Evolutionary conservation across 495 filamentous ascomycete genomes (phyloP), one percentile per base, ranked within the genome.

Genomic region (Penicillium soppii): DNA sequence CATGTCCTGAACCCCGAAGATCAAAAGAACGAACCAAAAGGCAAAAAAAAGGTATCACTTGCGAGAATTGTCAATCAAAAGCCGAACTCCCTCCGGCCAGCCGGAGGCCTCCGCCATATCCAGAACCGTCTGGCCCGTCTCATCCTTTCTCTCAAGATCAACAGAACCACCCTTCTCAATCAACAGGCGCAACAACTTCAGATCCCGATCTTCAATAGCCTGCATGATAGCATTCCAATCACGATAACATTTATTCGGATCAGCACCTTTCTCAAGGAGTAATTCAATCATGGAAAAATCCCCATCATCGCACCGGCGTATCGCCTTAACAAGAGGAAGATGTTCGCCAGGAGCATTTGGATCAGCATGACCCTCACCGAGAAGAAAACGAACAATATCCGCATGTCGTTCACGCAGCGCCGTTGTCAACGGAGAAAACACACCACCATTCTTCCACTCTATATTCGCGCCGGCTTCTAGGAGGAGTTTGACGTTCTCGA

Each of bases 361-460:
- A 43, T 81, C 77, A 5, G 76, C 79, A n/a, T n/a, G n/a, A n/a
- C 63, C 66, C 6, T 66, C 73, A 23, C 74, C 65, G 22, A 82
- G 66, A 6, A 82, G 66, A 61, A 65, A 81, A 6, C 55, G 58
- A 7, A 78, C 69, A 46, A 81, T 81, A 12, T 72, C 69, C 47
- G 66, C 69, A 44, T 71, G 69, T 23, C 73, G 63, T 51, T 82
- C 79, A 8, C 79, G 74, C 47, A 81, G 73, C 3, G 78, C 75
- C 4, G 79, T 81, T 1, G 77, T 80, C 13, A 82, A 62, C 3
- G 78, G 77, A 12, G 75, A 77, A 63, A 81, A 81, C 21, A 81
- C 77, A 13, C 78, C 77, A 17, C 76, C 78, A 54, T 81, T 81
- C 63, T 76, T 77, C 59, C 79, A 78, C 52, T 82, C 79, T 22